Base-by-base conservation (phyloP, 495 filamentous ascomycete genomes). In the Aspergillus hancockii region DNA sequence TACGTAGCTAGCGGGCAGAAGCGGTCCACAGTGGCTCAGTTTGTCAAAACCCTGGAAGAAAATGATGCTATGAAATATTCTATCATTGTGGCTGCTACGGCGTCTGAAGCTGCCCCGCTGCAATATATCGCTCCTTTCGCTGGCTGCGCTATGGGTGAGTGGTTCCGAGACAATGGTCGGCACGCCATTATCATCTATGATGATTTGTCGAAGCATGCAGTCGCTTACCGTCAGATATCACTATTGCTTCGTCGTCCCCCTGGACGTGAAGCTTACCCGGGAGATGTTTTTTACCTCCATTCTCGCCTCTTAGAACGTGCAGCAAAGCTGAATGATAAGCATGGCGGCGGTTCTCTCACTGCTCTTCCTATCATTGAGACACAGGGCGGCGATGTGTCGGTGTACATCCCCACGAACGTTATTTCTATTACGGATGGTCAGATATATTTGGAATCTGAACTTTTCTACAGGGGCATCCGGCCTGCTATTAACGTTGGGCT, bases 401-500 rank as follows among this genome's bases (percentile, higher is more conserved):
- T 95, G 67, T 98, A 98, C 81, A 98, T 98, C 85, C 94, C 94
- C 72, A 98, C 94, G 82, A 98, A 98, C 84, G 94, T 98, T 83
- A 98, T 98, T 86, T 98, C 95, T 74, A 98, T 98, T 72, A 98
- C 94, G 63, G 94, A 98, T 71, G 94, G 94, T 58, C 94, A 98
- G 84, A 98, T 98, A 80, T 98, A 98, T 90, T 87, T 98, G 86
- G 94, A 98, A 83, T 75, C 95, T 66, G 94, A 98, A 77, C 86
- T 98, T 63, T 98, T 98, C 90, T 98, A 98, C 89, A 98, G 98
- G 90, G 94, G 94, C 96, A 81, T 98, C 81, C 95, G 94, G 73
- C 94, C 94, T 67, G 94, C 94, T 81, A 98, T 98, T 82, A 98
- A 98, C 87, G 94, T 98, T 88, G 94, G 94, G 94, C 90, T 98